phyloP scores from a whole-genome alignment of 768 basidiomycete species.

The Pleurotus citrinopileatus region DNA sequence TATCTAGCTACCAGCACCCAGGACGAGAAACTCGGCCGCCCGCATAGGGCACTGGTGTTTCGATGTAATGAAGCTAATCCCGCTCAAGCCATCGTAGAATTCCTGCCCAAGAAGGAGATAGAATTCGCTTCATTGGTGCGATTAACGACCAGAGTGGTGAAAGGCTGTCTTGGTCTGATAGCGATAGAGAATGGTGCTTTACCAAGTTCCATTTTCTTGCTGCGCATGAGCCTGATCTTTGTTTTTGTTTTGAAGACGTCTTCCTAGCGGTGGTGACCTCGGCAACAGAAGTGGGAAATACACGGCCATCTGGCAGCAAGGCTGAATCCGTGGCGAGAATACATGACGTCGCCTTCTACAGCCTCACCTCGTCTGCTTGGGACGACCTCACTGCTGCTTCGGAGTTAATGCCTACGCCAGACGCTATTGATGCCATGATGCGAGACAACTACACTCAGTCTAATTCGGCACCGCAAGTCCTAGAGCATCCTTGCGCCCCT shows the following conservation, averaged over 20 bases:
- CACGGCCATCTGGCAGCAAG: constrained; percentile 52
- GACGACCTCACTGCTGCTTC: constrained; percentile 63
- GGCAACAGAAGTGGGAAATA: constrained; percentile 73
- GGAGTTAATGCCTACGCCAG: constrained; percentile 56
- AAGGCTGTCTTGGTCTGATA: constrained; percentile 84
- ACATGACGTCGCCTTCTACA: constrained; percentile 87
- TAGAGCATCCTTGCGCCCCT: constrained; percentile 89
- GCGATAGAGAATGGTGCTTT: constrained; percentile 64
- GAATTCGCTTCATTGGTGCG: constrained; percentile 62
- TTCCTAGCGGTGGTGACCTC: constrained; percentile 83
- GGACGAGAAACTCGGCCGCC: constrained; percentile 60
- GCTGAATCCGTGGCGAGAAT: constrained; percentile 79
- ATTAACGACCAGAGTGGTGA: constrained; percentile 68
- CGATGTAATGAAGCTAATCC: constrained; percentile 52
- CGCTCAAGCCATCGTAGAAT: constrained; percentile 81
- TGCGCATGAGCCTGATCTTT: constrained; percentile 10
- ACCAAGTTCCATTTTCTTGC: not conserved
- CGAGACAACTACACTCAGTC: constrained; percentile 47
- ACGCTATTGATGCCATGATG: constrained; percentile 46
- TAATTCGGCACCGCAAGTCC: constrained; percentile 44
- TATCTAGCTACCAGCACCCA: constrained; percentile 71
- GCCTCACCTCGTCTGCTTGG: constrained; percentile 80
- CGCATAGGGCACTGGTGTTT: constrained; percentile 67
- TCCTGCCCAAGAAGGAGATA: constrained; percentile 70
- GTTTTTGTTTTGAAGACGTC: constrained; percentile 49